Evolutionary conservation across 148 eudicot species (phyloP), one percentile per base, ranked within the genome.

Genomic region (Amaranthus palmeri): DNA sequence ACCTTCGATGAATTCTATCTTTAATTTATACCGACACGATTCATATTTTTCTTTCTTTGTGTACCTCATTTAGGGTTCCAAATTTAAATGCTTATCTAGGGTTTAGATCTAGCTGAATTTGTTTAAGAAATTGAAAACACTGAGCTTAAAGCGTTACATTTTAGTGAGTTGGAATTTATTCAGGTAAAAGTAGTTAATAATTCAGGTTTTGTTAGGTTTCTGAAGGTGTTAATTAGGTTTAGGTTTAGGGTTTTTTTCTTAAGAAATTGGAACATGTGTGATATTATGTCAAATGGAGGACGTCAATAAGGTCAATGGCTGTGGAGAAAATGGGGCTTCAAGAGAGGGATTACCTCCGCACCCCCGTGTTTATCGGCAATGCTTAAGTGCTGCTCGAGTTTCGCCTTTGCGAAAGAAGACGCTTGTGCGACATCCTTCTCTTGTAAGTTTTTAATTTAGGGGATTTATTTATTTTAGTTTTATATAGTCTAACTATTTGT

Each of bases 391-490:
- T n/a, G 52, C 72, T 13, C 73, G 73, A 3, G 69, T 62, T 5
- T 58, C 80, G 17, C 55, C 81, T 36, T 68, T 81, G 4, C 65
- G 75, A 67, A 73, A 83, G 72, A 86, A 79, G 84, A 76, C 86
- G 17, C 87, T 91, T 58, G 78, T 85, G 71, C 91, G 96, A n/a
- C 91, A 88, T 69, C 81, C 85, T 8, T 86, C 93, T 74, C 83
- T 88, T 81, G 96, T 88, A 81, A 86, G 82, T 72, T 4, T 3
- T 15, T 45, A 44, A 40, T 71, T 55, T 53, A 8, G 44, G 5
- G 14, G 12, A 3, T 43, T 61, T 64, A 48, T 12, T 45, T 4
- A 8, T 43, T 58, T 53, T 52, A n/a, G 14, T n/a, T 36, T 40
- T n/a, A 3, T 76, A 57, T 61, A 4, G 17, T 14, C 45, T 54